Conservation (phyloP, 2,329 filamentous ascomycete species). For the Trichoderma cornu-damae region DNA sequence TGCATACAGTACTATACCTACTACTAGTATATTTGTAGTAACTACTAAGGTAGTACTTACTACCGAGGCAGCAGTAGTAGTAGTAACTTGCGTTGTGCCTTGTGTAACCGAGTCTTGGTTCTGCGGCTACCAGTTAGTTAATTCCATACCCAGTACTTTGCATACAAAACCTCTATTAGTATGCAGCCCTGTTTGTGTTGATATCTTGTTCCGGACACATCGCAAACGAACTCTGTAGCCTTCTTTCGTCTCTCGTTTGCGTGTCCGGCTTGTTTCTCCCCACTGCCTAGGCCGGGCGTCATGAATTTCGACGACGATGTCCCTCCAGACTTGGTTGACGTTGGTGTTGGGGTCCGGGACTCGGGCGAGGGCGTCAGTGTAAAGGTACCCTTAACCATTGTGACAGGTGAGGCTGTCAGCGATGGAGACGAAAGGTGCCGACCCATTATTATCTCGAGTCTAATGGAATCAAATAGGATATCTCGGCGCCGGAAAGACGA, state of each 20-base stretch:
- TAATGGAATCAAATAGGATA: constrained; percentile 57
- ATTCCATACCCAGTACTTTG: too few species aligned
- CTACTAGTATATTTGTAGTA: too few species aligned
- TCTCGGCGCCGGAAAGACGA: constrained; percentile 92
- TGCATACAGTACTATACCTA: constrained; percentile 9
- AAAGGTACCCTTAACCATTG: constrained; percentile 79
- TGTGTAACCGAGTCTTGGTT: constrained; percentile 14
- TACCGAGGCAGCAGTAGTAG: neutral
- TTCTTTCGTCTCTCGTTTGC: neutral
- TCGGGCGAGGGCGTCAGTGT: constrained; percentile 47
- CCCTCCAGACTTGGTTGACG: constrained; percentile 59
- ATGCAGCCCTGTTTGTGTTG: neutral
- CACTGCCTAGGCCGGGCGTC: constrained; percentile 15
- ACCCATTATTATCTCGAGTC: neutral
- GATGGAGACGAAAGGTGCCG: neutral
- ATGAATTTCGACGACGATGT: constrained; percentile 64
- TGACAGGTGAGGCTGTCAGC: constrained; percentile 55
- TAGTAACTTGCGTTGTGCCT: too few species aligned
- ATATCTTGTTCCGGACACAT: neutral
- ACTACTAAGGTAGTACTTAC: too few species aligned
- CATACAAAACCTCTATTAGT: neutral
- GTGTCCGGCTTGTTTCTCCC: neutral
- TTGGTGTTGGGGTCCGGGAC: constrained; percentile 32
- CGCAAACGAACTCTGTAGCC: neutral
- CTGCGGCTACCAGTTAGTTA: neutral